Conservation (phyloP, 2,329 filamentous ascomycete genomes). For the Cladosporium oxysporum region DNA sequence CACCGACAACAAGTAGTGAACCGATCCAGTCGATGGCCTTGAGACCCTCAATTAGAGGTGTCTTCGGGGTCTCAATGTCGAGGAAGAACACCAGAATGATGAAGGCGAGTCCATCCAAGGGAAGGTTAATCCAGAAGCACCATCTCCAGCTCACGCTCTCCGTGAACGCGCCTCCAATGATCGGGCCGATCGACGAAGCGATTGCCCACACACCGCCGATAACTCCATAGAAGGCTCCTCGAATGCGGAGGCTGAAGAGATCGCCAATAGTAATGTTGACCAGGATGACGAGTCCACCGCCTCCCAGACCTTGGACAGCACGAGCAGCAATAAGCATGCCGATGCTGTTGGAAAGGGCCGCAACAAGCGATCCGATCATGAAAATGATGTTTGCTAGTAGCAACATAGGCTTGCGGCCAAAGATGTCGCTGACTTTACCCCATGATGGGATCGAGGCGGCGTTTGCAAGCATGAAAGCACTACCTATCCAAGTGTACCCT, state of each 20-base stretch:
- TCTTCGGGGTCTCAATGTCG: slow-evolving; percentile 67
- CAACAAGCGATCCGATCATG: slow-evolving; percentile 63
- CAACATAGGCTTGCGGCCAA: slow-evolving; percentile 64
- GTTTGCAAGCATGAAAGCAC: slow-evolving; percentile 52
- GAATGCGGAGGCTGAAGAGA: slow-evolving; percentile 58
- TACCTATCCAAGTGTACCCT: slow-evolving; percentile 57
- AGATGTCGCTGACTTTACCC: slow-evolving; percentile 68
- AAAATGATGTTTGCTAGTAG: slow-evolving; percentile 63
- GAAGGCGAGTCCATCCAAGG: slow-evolving; percentile 61
- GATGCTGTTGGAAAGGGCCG: slow-evolving; percentile 59
- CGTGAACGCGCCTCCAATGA: slow-evolving; percentile 68
- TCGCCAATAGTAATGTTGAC: slow-evolving; percentile 66
- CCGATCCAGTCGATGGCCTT: slow-evolving; percentile 68
- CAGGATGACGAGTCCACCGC: slow-evolving; percentile 64
- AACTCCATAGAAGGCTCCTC: slow-evolving; percentile 64
- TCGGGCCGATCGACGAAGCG: slow-evolving; percentile 65
- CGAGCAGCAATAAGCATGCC: slow-evolving; percentile 64
- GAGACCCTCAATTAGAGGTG: slow-evolving; percentile 62
- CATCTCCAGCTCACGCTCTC: slow-evolving; percentile 65
- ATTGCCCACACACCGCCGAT: slow-evolving; percentile 68
- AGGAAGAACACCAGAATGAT: slow-evolving; percentile 62
- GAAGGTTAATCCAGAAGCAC: slow-evolving; percentile 67
- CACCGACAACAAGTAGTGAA: slow-evolving; percentile 67
- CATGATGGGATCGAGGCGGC: slow-evolving; percentile 57
- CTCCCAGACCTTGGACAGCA: slow-evolving; percentile 64